Evolutionary conservation across 225 moss, liverwort and hornwort species (phyloP).

Genomic region (Bryum argenteum): DNA sequence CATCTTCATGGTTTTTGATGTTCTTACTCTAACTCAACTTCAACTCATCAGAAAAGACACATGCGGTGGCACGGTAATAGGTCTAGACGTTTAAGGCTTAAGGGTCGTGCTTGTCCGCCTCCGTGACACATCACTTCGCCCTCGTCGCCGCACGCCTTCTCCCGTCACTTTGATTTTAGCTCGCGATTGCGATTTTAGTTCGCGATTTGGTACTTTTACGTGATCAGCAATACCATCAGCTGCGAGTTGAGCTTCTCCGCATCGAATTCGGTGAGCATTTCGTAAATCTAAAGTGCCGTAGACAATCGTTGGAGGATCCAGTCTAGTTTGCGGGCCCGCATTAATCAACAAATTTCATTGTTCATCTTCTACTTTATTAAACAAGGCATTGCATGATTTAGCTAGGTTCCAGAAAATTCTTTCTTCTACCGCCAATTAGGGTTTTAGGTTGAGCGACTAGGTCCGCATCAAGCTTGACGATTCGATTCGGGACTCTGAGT

Average conservation of each 20-base stretch:
- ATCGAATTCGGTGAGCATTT: background rate
- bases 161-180: background rate
- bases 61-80: background rate
- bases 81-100: background rate
- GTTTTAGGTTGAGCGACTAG: background rate
- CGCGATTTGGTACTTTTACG: background rate
- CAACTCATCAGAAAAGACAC: too few relatives aligned
- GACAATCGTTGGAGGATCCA: fast-evolving
- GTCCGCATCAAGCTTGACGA: background rate
- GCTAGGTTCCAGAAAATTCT: background rate
- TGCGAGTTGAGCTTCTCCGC: background rate
- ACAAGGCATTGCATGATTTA: background rate
- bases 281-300: background rate
- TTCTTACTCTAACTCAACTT: too few relatives aligned
- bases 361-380: background rate
- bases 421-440: background rate
- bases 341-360: background rate
- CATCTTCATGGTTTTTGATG: too few relatives aligned
- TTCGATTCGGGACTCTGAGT: background rate
- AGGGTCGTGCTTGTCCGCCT: background rate
- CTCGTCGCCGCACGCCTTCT: background rate
- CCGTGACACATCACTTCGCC: constrained; percentile 5
- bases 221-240: fast-evolving
- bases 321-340: background rate
- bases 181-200: background rate